A percentile compares a stretch with the other conserved stretches of the same genome.
Conservation (phyloP, 1,139 yeast species). For the Lodderomyces margitis region DNA sequence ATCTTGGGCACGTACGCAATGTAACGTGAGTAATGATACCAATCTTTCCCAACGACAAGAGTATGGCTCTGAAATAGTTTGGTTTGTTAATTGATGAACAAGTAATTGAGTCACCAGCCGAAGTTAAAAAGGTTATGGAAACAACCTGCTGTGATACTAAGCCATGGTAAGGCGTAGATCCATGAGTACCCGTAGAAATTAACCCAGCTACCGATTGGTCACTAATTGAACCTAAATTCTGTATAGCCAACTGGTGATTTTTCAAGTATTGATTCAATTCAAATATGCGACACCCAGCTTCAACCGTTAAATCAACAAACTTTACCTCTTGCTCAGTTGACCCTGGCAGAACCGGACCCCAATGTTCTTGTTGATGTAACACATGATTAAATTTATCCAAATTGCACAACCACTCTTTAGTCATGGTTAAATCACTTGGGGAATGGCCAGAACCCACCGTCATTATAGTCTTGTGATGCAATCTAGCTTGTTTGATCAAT, state of each 20-base stretch:
- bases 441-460: constrained; percentile 95
- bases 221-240: constrained; percentile 89
- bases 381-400: constrained; percentile 70
- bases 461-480: constrained; percentile 64
- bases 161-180: constrained; percentile 91
- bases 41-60: constrained; percentile 84
- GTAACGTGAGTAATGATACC: constrained; percentile 92
- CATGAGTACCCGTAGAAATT: constrained; percentile 95
- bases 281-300: constrained; percentile 85
- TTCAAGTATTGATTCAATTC: constrained; percentile 71
- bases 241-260: constrained; percentile 69
- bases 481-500: constrained; percentile 65
- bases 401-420: constrained; percentile 84
- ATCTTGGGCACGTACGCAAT: constrained; percentile 77
- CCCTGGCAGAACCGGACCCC: constrained; percentile 29
- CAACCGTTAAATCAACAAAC: constrained; percentile 87
- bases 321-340: constrained; percentile 41
- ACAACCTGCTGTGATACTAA: constrained; percentile 87
- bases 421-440: constrained; percentile 88
- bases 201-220: constrained; percentile 94
- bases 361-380: constrained; percentile 38
- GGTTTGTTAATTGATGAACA: constrained; percentile 70
- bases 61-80: constrained; percentile 78
- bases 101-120: constrained; percentile 65
- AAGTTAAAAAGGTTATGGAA: constrained; percentile 66